Conservation (phyloP, 768 basidiomycete species). For the Calocera viscosa region DNA sequence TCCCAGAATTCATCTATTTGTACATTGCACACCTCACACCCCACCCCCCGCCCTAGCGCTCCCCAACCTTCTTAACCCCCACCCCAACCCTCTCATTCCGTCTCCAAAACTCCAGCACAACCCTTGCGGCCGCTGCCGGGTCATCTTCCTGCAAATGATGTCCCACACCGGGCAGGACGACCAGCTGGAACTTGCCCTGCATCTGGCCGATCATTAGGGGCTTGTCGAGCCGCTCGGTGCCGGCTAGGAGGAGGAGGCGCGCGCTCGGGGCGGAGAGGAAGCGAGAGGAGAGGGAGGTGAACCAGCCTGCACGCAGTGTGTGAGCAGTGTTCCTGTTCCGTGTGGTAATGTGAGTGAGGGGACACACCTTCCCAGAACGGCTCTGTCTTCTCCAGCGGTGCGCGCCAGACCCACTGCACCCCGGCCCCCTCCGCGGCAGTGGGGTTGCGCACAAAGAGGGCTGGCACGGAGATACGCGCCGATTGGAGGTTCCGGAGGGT, state of each 20-base stretch:
- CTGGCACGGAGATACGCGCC: constrained; percentile 80
- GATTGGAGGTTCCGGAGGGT: constrained; percentile 72
- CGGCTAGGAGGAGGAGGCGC: constrained; percentile 78
- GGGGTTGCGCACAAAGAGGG: constrained; percentile 44
- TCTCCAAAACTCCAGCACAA: constrained; percentile 80
- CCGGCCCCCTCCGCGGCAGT: constrained; percentile 16
- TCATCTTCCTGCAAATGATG: constrained; percentile 97
- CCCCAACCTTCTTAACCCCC: constrained; percentile 51
- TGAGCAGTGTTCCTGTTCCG: too few species aligned
- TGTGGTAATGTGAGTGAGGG: too few species aligned
- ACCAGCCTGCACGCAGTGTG: too few species aligned
- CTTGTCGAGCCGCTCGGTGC: constrained; percentile 82
- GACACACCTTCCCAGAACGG: constrained; percentile 74
- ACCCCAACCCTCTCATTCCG: constrained; percentile 63
- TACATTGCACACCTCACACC: too few species aligned
- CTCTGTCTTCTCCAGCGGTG: constrained; percentile 69
- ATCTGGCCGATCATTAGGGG: constrained; percentile 94
- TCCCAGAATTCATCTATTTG: too few species aligned
- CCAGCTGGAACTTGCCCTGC: constrained; percentile 90
- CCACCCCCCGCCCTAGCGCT: constrained; percentile 18
- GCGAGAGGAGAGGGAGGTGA: constrained; percentile 59
- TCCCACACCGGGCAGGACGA: constrained; percentile 73
- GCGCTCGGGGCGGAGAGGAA: constrained; percentile 73
- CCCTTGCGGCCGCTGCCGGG: constrained; percentile 64
- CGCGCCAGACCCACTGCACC: constrained; percentile 56